Percentiles rank a stretch among this genome's conserved stretches.
These are phyloP conservation scores for Moringa oleifera DNA, from an alignment of 345 rosid species.

Conservation along the genomic window DNA sequence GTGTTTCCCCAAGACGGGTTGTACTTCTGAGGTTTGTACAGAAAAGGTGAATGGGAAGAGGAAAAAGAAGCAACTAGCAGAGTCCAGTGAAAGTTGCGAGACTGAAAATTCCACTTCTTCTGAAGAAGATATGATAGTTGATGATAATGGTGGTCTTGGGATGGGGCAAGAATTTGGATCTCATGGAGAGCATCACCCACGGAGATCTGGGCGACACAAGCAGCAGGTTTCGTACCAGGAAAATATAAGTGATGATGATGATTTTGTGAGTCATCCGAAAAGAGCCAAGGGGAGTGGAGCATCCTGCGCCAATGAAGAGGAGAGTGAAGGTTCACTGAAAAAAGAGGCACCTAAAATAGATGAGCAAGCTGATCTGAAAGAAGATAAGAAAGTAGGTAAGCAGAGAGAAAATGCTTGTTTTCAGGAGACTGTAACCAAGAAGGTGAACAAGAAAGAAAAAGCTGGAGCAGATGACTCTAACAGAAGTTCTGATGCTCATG, in stretches of 20 bases:
- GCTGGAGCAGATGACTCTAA: conserved; percentile 19
- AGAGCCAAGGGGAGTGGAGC: conserved; percentile 29
- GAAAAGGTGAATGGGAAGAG: conserved; percentile 41
- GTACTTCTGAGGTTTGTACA: conserved; percentile 21
- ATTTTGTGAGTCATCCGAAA: conserved; percentile 22
- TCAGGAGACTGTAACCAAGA: conserved; percentile 13
- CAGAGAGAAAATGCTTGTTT: conserved; percentile 13
- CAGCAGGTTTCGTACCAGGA: conserved; percentile 61
- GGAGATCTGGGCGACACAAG: conserved; percentile 69
- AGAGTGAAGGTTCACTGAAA: conserved; percentile 17
- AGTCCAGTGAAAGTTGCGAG: conserved; percentile 53
- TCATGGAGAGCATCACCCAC: conserved; percentile 30
- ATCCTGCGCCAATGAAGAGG: conserved; percentile 13
- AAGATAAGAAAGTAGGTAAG: conserved; percentile 16
- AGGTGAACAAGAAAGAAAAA: conserved; percentile 16
- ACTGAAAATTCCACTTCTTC: conserved; percentile 34
- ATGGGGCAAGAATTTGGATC: conserved; percentile 24
- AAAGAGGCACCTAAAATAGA: conserved; percentile 16
- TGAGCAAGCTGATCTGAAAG: conserved; percentile 20
- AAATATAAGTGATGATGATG: conserved; percentile 64
- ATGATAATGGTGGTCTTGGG: conserved; percentile 31
- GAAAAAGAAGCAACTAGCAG: conserved; percentile 38
- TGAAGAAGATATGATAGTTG: conserved; percentile 32
- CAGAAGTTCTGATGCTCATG: conserved; percentile 18
- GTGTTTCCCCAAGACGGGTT: conserved; percentile 19